These are phyloP conservation scores for Rhodotorula mucilaginosa DNA, from an alignment of 1,284 basidiomycete species.

Conservation along the genomic window DNA sequence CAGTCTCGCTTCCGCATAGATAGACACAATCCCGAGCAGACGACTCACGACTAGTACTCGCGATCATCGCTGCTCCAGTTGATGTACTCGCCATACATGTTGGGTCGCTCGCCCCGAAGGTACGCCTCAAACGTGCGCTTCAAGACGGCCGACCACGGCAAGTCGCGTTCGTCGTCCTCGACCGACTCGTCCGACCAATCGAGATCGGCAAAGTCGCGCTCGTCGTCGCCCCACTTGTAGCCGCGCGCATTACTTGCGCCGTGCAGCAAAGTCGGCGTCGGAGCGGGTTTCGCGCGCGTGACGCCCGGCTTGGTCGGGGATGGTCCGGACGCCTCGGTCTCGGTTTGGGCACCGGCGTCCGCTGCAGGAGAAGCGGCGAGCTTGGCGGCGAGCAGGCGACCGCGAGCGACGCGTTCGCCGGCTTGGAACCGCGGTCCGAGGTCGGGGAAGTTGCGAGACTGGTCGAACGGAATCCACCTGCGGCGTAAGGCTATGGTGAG, in stretches of 20 bases:
- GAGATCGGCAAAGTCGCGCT: conserved; percentile 37
- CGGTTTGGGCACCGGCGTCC: background rate
- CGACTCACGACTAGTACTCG: background rate
- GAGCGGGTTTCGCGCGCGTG: background rate
- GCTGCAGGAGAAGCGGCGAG: conserved; percentile 10
- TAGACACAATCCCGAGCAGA: too few species aligned
- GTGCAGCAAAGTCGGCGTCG: background rate
- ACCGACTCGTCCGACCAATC: conserved; percentile 35
- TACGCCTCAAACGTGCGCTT: conserved; percentile 90
- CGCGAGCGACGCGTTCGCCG: conserved; percentile 48
- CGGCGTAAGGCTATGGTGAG: background rate
- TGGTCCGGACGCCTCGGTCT: conserved; percentile 9
- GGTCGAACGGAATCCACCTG: conserved; percentile 93
- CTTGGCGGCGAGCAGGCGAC: conserved; percentile 39
- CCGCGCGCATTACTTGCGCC: conserved; percentile 1
- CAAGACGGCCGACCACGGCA: conserved; percentile 83
- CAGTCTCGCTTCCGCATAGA: background rate
- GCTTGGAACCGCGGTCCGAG: conserved; percentile 71
- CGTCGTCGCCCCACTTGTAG: conserved; percentile 38
- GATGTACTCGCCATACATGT: conserved; percentile 60
- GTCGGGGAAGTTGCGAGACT: conserved; percentile 83
- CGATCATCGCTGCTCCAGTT: conserved; percentile 25
- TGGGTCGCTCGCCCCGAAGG: conserved; percentile 78
- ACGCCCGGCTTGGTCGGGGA: conserved; percentile 34
- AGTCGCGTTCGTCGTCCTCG: conserved; percentile 59